A percentile compares a stretch with the other conserved stretches of the same genome.
phyloP scores from a whole-genome alignment of 1,284 basidiomycete species.

The Anthracocystis panici-leucophaei region DNA sequence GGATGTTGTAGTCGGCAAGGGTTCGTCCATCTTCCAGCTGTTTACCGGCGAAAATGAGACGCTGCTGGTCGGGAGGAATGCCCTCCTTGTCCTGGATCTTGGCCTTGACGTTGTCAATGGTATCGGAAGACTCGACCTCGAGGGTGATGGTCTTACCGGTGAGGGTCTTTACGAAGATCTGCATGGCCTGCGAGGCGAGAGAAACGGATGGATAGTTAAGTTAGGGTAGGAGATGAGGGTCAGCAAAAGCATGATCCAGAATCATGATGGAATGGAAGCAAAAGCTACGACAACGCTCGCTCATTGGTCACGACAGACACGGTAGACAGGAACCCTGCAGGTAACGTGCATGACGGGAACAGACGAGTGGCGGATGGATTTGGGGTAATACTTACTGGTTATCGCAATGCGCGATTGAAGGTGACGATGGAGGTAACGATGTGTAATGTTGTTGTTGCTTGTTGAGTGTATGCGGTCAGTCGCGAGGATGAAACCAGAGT shows the following conservation, averaged over 20 bases:
- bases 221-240: not conserved
- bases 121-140: slow-evolving; percentile 89
- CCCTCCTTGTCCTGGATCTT: slow-evolving; percentile 70
- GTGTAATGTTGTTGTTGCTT: slow-evolving; percentile 2
- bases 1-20: slow-evolving; percentile 71
- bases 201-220: not conserved
- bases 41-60: slow-evolving; percentile 72
- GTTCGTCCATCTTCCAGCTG: slow-evolving; percentile 72
- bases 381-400: slow-evolving; percentile 32
- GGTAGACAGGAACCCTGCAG: slow-evolving; percentile 32
- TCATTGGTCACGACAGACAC: slow-evolving; percentile 23
- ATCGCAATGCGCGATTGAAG: not conserved
- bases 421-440: not conserved
- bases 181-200: slow-evolving; percentile 35
- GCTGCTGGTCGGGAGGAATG: slow-evolving; percentile 72
- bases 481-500: slow-evolving; percentile 5
- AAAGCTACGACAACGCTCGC: not conserved
- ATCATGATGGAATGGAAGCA: not conserved
- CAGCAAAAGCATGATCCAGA: not conserved
- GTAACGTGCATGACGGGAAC: slow-evolving; percentile 19
- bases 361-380: slow-evolving; percentile 30
- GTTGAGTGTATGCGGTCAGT: not conserved
- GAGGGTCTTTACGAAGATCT: slow-evolving; percentile 75
- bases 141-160: slow-evolving; percentile 98
- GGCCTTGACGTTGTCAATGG: slow-evolving; percentile 83